These are phyloP conservation scores for Phytopythium montanum DNA, from an alignment of 352 stramenopile species.

Conservation along the genomic window DNA sequence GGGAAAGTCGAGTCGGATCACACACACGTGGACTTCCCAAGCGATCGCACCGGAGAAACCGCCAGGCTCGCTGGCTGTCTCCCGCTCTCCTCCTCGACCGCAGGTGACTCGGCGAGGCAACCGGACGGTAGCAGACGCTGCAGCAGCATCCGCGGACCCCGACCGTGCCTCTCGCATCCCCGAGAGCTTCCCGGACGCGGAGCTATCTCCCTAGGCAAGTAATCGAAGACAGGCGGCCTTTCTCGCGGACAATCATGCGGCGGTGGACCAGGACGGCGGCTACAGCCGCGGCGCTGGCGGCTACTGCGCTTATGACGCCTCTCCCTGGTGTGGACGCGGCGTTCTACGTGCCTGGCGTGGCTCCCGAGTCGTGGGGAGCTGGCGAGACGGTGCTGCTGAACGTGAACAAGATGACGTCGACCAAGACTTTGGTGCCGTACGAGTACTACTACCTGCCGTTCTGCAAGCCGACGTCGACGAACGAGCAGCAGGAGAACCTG, in stretches of 20 bases:
- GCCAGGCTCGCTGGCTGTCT: neutral
- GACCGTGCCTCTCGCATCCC: neutral
- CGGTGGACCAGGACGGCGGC: conserved; percentile 22
- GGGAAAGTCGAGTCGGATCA: too few relatives aligned
- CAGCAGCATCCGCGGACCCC: neutral
- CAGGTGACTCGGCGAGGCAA: conserved; percentile 3
- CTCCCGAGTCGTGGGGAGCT: conserved; percentile 77
- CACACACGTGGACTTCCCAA: too few relatives aligned
- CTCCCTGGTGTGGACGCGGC: conserved; percentile 34
- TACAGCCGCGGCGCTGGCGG: conserved; percentile 11
- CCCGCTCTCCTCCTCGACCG: neutral
- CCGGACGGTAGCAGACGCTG: neutral
- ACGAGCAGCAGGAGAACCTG: conserved; percentile 89
- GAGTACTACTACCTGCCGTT: conserved; percentile 99
- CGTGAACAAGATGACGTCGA: conserved; percentile 98
- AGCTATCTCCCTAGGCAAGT: too few relatives aligned
- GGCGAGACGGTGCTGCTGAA: conserved; percentile 90
- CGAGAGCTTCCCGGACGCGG: neutral
- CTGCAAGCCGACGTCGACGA: conserved; percentile 81
- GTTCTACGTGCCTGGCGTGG: conserved; percentile 86
- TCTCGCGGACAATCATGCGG: conserved; percentile 18
- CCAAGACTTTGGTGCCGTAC: conserved; percentile 97
- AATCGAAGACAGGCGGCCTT: neutral
- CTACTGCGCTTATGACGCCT: conserved; percentile 18
- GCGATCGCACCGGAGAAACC: neutral